Evolutionary conservation across 23 red algal species (phyloP), one percentile per base, ranked within the genome.

Genomic region (Gracilaria caudata): DNA sequence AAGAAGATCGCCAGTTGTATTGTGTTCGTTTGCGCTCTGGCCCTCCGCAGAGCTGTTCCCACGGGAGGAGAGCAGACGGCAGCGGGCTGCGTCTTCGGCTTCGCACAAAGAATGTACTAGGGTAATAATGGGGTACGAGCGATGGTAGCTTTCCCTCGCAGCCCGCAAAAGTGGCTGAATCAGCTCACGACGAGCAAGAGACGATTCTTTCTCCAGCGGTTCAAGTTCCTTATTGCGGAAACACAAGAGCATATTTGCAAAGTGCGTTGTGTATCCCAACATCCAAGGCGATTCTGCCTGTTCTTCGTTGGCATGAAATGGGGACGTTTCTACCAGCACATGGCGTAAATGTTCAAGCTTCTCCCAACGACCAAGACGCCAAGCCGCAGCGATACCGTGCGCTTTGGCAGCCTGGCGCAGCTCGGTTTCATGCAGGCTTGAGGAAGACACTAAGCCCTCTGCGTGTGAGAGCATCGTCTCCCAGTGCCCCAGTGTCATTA

Each of bases 311-410:
- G 47, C 23, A 17, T 64, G 46, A 44, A 26, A 49, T 55, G 37
- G 8, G 2, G 55, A 47, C 10, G 59, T 84, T 3, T 64, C 39
- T 26, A 57, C 60, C 73, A 66, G 8, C 26, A 51, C 49, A 30
- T 75, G 14, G 34, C 32, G 32, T 10, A 93, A 73, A 25, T 89
- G 53, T 21, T 38, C 90, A 44, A 97, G 43, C 36, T 73, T 73
- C 21, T 97, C 89, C 94, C 94, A 97, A 35, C 89, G 84, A 5
- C 77, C 89, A 80, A 97, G 94, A 2, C 94, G 83, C 94, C 89
- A 84, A 32, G 94, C 94, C 30, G 94, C 94, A 21, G 92, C 94
- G 10, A 94, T 86, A 17, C 90, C 94, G 24, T 92, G 63, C 21
- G 92, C 61, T 38, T 81, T 53, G n/a, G 78, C 75, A 33, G 61